Evolutionary conservation across 345 rosid species (phyloP), one percentile per base, ranked within the genome.

Genomic region (Eucalyptus shirleyi): DNA sequence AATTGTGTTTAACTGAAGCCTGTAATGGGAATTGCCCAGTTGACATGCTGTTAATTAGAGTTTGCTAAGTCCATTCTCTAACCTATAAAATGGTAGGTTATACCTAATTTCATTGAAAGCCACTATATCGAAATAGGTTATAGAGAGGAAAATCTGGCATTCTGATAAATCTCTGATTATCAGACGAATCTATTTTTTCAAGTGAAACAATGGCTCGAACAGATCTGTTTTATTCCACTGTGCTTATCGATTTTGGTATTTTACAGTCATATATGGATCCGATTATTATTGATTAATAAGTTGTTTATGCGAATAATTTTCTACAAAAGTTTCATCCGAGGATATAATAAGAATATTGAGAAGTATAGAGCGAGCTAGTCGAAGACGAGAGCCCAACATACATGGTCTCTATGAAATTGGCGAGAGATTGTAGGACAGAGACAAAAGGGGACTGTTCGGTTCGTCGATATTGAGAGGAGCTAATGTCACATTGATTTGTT

Each of bases 351-450:
- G 56, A 51, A 51, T 2, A 51, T 51, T 92, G 92, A 9, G 92
- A 65, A 12, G 88, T 15, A 26, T 92, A 67, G 62, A 16, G 44
- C 4, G 94, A 88, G 15, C 98, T 95, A 2, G 97, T 94, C 4
- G 98, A 87, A 3, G 98, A 93, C 14, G 96, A 97, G 91, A 97
- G 95, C 13, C 98, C 99, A 32, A 97, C 95, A 62, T 56, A 95
- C 96, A 95, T 94, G 7, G 62, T 62, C 32, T 91, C 87, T 10
- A 17, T 30, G 72, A 97, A 77, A 93, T 23, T 6, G 89, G 8
- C 5, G 95, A 93, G 69, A 97, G 92, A 94, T 97, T 96, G 34
- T 15, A 40, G 2, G 67, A 26, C 87, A 86, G 1, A 8, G 98
- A 95, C 87, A 97, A 60, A 88, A 96, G 94, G 12, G 96, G 93